These are phyloP conservation scores for Ambrosia hybrid DNA, from an alignment of 140 eudicot genomes.

Conservation along the genomic window DNA sequence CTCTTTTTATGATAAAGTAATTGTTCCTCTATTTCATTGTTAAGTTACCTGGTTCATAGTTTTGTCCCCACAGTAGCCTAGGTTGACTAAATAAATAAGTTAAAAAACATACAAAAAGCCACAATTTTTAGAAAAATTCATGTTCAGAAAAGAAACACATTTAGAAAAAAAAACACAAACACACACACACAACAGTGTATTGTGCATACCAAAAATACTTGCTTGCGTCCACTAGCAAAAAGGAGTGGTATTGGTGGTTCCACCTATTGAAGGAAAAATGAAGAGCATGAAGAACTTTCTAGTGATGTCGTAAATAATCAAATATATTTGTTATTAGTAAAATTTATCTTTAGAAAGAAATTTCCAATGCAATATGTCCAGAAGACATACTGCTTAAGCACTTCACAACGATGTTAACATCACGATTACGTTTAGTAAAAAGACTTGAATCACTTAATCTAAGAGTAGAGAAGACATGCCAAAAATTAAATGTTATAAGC, in stretches of 20 bases:
- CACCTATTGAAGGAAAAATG: conserved; percentile 47
- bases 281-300: not conserved
- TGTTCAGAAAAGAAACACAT: not conserved
- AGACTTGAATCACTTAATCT: no score
- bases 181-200: not conserved
- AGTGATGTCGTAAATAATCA: conserved; percentile 13
- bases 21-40: no score
- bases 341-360: conserved; percentile 1
- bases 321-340: not conserved
- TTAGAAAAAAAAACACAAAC: no score
- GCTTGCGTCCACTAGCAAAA: conserved; percentile 91
- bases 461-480: no score
- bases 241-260: conserved; percentile 93
- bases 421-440: no score
- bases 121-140: not conserved
- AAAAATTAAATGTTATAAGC: no score
- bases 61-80: no score
- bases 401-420: no score
- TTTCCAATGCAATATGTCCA: conserved; percentile 9
- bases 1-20: no score
- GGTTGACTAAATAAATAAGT: not conserved
- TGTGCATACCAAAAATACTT: conserved; percentile 77
- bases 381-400: no score
- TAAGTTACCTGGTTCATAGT: no score
- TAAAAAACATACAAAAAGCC: not conserved